phyloP scores from a whole-genome alignment of 129 eudicot genomes.

The Tagetes patula region DNA sequence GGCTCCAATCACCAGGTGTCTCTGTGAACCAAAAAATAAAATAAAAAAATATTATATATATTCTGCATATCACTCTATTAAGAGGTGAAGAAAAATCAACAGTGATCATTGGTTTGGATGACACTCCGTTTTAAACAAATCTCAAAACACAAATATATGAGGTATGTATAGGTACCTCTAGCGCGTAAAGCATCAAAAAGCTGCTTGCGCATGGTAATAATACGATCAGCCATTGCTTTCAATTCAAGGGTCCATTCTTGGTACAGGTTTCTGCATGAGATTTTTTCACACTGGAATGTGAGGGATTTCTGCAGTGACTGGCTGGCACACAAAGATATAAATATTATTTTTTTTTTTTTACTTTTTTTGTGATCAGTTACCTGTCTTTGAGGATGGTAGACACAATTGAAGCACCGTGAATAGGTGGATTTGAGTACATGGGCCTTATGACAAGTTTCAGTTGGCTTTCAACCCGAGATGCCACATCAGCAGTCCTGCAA shows the following conservation, averaged over 20 bases:
- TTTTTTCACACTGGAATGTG: not conserved
- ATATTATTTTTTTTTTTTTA: too few relatives aligned
- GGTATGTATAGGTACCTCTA: slow-evolving; percentile 48
- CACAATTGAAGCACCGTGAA: slow-evolving; percentile 92
- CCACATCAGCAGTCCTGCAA: slow-evolving; percentile 82
- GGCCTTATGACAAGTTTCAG: slow-evolving; percentile 90
- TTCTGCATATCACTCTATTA: not conserved
- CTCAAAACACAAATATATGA: not conserved
- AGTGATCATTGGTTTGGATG: not conserved
- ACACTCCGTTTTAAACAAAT: not conserved
- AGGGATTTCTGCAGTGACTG: not conserved
- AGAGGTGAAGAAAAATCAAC: slow-evolving; percentile 8
- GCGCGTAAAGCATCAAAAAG: slow-evolving; percentile 72
- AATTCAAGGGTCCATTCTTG: slow-evolving; percentile 87
- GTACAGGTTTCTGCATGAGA: slow-evolving; percentile 61
- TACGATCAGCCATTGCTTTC: slow-evolving; percentile 98
- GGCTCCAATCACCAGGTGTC: slow-evolving; percentile 99
- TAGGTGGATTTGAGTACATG: slow-evolving; percentile 92
- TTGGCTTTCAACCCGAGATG: slow-evolving; percentile 90
- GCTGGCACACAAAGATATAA: slow-evolving; percentile 12
- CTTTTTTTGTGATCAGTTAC: slow-evolving; percentile 31
- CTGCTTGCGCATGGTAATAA: slow-evolving; percentile 82
- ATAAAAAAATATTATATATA: not conserved
- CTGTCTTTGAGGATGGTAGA: slow-evolving; percentile 84
- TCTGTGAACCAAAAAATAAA: slow-evolving; percentile 37